Evolutionary conservation across 78 protist genomes (phyloP), one percentile per base, ranked within the genome.

Genomic region (Paratrimastix pyriformis): DNA sequence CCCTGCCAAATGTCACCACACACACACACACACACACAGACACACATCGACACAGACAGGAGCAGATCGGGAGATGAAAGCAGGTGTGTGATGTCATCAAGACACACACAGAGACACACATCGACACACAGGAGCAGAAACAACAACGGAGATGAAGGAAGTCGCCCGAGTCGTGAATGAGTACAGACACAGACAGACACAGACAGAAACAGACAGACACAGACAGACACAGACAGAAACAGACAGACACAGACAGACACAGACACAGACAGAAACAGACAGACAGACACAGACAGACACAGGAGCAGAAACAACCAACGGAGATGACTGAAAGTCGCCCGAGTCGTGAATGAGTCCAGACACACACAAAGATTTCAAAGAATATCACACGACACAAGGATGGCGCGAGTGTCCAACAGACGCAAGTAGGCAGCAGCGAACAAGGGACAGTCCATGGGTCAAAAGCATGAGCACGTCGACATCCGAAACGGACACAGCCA

Each of bases 81-180:
- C n/a, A n/a, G n/a, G n/a, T n/a, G n/a, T 11, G 11, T 11, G 11
- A 46, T 46, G 11, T 15, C 52, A 46, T 11, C 52, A 15, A 8
- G 52, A 15, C 52, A 46, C 52, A 46, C 8, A 46, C 52, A 46
- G 29, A 46, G 52, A n/a, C n/a, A n/a, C n/a, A n/a, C n/a, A n/a
- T n/a, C n/a, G n/a, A n/a, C n/a, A n/a, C n/a, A n/a, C n/a, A n/a
- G n/a, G n/a, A n/a, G n/a, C n/a, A n/a, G n/a, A n/a, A n/a, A n/a
- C n/a, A n/a, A n/a, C n/a, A n/a, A n/a, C n/a, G n/a, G n/a, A n/a
- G n/a, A n/a, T n/a, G n/a, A 62, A 52, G 58, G 91, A 90, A 91
- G 32, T 84, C 87, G 0, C 86, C 86, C 74, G 21, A 52, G 18
- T 52, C 57, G 57, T 26, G 35, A 52, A n/a, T n/a, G n/a, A n/a